A percentile compares a stretch with the other conserved stretches of the same genome.
Conservation (phyloP, 2,329 filamentous ascomycete species). For the Myriangium duriaei region DNA sequence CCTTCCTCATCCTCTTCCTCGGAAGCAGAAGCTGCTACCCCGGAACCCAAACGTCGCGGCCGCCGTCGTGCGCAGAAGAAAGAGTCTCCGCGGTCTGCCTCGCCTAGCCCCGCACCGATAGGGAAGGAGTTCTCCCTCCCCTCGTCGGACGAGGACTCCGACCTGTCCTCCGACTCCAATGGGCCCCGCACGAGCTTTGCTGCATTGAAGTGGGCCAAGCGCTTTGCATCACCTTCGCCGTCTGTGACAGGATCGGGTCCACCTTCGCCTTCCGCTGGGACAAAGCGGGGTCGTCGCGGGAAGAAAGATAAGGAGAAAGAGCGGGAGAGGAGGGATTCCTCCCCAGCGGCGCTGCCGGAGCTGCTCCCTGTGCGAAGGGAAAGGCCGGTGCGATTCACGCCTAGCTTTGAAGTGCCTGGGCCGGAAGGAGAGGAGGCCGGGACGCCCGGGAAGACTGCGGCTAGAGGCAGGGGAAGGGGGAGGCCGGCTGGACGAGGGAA, state of each 20-base stretch:
- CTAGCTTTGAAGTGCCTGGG: conserved; percentile 15
- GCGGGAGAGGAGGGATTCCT: conserved; percentile 4
- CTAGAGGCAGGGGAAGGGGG: conserved; percentile 1
- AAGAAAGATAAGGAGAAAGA: neutral
- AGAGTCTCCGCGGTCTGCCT: conserved; percentile 15
- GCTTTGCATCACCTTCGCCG: conserved; percentile 4
- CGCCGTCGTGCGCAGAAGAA: conserved; percentile 10
- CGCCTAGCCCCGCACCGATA: neutral
- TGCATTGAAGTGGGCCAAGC: conserved; percentile 3
- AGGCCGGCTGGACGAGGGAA: neutral
- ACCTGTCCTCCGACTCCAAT: neutral
- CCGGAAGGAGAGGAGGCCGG: conserved; percentile 1
- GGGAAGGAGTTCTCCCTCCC: conserved; percentile 1
- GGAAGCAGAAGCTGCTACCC: conserved; percentile 26
- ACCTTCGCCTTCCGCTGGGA: conserved; percentile 6
- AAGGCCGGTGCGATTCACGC: conserved; percentile 22
- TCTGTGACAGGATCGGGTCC: conserved; percentile 5
- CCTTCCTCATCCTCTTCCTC: conserved; percentile 28
- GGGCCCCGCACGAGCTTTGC: too few species aligned
- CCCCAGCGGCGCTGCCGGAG: conserved; percentile 18
- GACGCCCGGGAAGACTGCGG: neutral
- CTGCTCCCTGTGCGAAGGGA: conserved; percentile 19
- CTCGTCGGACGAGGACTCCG: conserved; percentile 1
- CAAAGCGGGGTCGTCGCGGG: neutral
- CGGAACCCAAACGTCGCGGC: conserved; percentile 25